Evolutionary conservation across 441 rosid genomes (phyloP).

Genomic region (Adansonia gregorii): DNA sequence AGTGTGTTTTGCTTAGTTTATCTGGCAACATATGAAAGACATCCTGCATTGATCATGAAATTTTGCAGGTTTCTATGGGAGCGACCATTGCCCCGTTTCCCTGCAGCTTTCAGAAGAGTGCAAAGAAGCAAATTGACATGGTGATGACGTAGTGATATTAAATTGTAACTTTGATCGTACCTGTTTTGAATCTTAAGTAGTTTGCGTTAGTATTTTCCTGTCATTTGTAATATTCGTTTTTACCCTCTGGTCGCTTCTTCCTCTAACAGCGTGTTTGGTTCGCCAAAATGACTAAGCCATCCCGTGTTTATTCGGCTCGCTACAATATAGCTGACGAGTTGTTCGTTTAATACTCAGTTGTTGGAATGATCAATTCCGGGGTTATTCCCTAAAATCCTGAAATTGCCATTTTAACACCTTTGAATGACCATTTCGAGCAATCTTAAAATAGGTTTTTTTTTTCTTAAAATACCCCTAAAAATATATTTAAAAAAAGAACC

Average conservation of each 20-base stretch:
- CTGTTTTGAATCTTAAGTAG: not conserved
- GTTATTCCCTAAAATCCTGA: too few relatives aligned
- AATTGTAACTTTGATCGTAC: not conserved
- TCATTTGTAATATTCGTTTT: not conserved
- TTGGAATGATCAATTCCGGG: too few relatives aligned
- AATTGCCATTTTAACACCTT: too few relatives aligned
- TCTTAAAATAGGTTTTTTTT: too few relatives aligned
- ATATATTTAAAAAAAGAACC: too few relatives aligned
- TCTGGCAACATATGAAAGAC: not conserved
- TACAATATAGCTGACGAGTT: too few relatives aligned
- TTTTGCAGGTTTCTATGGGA: constrained; percentile 79
- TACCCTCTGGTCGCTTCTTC: not conserved
- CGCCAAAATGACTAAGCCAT: too few relatives aligned
- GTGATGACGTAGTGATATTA: not conserved
- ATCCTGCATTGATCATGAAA: constrained; percentile 15
- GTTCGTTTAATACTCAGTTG: too few relatives aligned
- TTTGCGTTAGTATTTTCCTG: not conserved
- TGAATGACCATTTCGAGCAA: too few relatives aligned
- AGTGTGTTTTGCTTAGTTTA: not conserved
- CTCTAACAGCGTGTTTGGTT: not conserved
- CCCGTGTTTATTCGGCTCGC: too few relatives aligned
- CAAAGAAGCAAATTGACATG: constrained; percentile 1
- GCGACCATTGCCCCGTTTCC: constrained; percentile 92
- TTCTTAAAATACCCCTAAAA: too few relatives aligned
- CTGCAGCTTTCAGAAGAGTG: constrained; percentile 57